Conservation (phyloP, 164 flowering plant genomes). For the Akebia trifoliata region DNA sequence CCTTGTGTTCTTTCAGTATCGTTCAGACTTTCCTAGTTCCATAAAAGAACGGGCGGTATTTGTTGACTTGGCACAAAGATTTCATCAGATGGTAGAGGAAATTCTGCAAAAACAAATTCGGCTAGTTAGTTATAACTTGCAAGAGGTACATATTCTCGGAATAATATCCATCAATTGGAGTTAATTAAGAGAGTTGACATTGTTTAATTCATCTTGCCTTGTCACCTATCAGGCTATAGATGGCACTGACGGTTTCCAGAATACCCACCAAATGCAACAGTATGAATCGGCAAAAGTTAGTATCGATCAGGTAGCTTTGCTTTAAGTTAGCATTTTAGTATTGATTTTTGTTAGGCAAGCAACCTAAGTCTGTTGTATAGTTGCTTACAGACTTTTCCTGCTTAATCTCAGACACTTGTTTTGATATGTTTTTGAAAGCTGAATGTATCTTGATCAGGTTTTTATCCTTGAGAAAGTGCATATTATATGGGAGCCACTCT, state of each 20-base stretch:
- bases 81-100: constrained; percentile 69
- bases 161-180: background rate
- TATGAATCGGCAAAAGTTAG: constrained; percentile 84
- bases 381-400: no score
- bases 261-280: constrained; percentile 77
- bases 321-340: background rate
- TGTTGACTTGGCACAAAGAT: constrained; percentile 80
- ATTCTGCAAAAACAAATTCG: constrained; percentile 69
- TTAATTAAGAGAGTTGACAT: background rate
- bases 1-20: constrained; percentile 53
- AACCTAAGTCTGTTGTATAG: background rate
- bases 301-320: constrained; percentile 71
- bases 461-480: constrained; percentile 88
- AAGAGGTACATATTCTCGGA: constrained; percentile 46
- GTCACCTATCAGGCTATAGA: constrained; percentile 62
- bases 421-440: constrained; percentile 6
- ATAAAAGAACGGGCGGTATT: constrained; percentile 74
- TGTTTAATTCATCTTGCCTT: constrained; percentile 2
- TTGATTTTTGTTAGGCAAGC: background rate
- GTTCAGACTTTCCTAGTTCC: constrained; percentile 60
- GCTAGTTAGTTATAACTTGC: constrained; percentile 56
- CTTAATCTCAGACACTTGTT: no score
- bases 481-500: constrained; percentile 86
- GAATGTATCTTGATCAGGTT: constrained; percentile 41
- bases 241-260: constrained; percentile 97